phyloP scores from a whole-genome alignment of 164 flowering plant genomes.

The Litsea cubeba region DNA sequence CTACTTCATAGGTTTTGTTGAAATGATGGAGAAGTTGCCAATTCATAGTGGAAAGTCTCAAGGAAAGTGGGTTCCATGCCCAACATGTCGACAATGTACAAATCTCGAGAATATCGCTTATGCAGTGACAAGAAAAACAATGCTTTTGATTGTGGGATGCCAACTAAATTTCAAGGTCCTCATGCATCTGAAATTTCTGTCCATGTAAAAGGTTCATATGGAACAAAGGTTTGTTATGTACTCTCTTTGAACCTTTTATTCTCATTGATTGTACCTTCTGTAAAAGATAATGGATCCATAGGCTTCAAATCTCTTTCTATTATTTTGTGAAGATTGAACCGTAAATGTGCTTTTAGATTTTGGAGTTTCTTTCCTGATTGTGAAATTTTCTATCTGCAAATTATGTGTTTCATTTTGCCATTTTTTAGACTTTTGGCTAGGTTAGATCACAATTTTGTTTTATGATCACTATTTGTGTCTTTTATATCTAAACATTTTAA shows the following conservation, averaged over 20 bases:
- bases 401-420: too few relatives aligned
- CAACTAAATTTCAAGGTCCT: constrained; percentile 21
- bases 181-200: constrained; percentile 50
- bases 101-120: constrained; percentile 70
- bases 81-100: constrained; percentile 84
- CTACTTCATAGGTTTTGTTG: constrained; percentile 63
- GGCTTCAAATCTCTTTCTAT: not conserved
- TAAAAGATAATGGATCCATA: not conserved
- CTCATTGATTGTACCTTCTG: not conserved
- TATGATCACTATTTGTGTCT: too few relatives aligned
- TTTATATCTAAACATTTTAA: too few relatives aligned
- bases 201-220: constrained; percentile 80
- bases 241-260: not conserved
- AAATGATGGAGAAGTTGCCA: constrained; percentile 52
- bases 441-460: too few relatives aligned
- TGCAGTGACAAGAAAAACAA: constrained; percentile 53
- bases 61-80: constrained; percentile 77
- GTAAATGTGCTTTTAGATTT: too few relatives aligned
- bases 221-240: constrained; percentile 67
- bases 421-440: too few relatives aligned
- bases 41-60: constrained; percentile 34
- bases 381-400: too few relatives aligned
- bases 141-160: constrained; percentile 23
- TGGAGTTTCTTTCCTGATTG: too few relatives aligned
- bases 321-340: too few relatives aligned